Conservation (phyloP, 1,284 basidiomycete genomes). For the Apiotrichum sp. region DNA sequence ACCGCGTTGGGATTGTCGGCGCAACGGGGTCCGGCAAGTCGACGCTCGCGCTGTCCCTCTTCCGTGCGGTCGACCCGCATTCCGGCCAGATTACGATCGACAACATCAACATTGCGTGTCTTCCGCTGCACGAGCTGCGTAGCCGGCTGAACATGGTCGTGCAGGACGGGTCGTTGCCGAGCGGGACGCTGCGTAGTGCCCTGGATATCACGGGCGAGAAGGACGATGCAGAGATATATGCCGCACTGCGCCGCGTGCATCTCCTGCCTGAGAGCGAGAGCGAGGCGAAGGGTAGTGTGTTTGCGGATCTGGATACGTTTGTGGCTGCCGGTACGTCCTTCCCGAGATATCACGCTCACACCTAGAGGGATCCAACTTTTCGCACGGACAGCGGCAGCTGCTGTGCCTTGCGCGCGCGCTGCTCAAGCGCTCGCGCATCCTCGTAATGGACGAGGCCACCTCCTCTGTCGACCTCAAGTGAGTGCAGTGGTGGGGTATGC, state of each 20-base stretch:
- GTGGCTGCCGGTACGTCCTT: constrained; percentile 29
- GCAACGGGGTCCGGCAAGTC: constrained; percentile 63
- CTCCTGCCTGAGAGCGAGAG: constrained; percentile 47
- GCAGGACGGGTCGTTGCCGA: constrained; percentile 40
- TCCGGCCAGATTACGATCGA: constrained; percentile 66
- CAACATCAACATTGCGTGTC: constrained; percentile 55
- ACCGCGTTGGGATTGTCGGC: constrained; percentile 74
- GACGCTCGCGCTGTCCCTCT: constrained; percentile 61
- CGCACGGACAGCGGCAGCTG: constrained; percentile 70
- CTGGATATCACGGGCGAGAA: constrained; percentile 49
- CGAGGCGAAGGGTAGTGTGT: constrained; percentile 45
- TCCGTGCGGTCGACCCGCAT: constrained; percentile 63
- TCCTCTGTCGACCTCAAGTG: constrained; percentile 69
- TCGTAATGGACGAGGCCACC: constrained; percentile 57
- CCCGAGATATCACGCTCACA: too few relatives aligned
- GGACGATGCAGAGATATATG: constrained; percentile 54
- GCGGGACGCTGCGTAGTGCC: constrained; percentile 60
- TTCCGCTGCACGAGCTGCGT: constrained; percentile 58
- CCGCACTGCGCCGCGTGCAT: constrained; percentile 56
- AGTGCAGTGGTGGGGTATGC: constrained; percentile 5
- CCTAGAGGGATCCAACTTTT: constrained; percentile 59
- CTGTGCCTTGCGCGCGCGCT: constrained; percentile 66
- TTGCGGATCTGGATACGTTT: constrained; percentile 53
- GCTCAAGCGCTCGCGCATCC: constrained; percentile 62
- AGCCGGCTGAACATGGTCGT: constrained; percentile 56